Evolutionary conservation across 225 moss, liverwort and hornwort species (phyloP), one percentile per base, ranked within the genome.

Genomic region (Physcomitrellopsis africana): DNA sequence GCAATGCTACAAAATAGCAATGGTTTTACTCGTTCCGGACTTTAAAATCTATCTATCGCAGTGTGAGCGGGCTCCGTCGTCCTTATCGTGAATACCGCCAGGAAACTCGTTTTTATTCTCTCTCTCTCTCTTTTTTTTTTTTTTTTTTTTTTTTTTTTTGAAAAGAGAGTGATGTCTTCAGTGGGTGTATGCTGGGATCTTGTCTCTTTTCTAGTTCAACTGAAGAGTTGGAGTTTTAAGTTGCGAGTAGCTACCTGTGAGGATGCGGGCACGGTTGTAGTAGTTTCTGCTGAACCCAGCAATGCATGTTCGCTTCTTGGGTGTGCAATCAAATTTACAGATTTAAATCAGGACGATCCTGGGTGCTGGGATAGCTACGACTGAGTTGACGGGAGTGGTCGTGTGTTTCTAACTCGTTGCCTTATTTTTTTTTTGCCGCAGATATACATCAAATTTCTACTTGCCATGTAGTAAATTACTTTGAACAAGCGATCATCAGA

Each of bases 341-440:
- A 45, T 23, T 71, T 5, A 17, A 23, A 53, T 23, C 5, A 20
- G 63, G 24, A 63, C 8, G 62, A 32, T 19, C 29, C 48, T 67
- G 65, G 46, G 65, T 67, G 58, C 15, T 60, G 58, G 41, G 37
- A 58, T 27, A 11, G 11, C 17, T 15, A 16, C 17, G 46, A 17
- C 60, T 23, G 49, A 42, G 27, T 53, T 15, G 17, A 37, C 18
- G n/a, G 16, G 53, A 15, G 16, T 15, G 5, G 24, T 23, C 12
- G 1, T 23, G 58, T 22, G 24, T 9, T 26, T 11, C 32, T 13
- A 51, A 72, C 78, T 85, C 11, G 80, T 68, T 24, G 51, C 27
- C 16, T n/a, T 22, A 1, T 23, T 63, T 13, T 69, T 23, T 52
- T 37, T 18, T 52, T 68, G 26, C 10, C 61, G 84, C 81, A 85